Evolutionary conservation across 2,329 filamentous ascomycete genomes (phyloP).

Genomic region (Aspergillus fumigatiaffinis): DNA sequence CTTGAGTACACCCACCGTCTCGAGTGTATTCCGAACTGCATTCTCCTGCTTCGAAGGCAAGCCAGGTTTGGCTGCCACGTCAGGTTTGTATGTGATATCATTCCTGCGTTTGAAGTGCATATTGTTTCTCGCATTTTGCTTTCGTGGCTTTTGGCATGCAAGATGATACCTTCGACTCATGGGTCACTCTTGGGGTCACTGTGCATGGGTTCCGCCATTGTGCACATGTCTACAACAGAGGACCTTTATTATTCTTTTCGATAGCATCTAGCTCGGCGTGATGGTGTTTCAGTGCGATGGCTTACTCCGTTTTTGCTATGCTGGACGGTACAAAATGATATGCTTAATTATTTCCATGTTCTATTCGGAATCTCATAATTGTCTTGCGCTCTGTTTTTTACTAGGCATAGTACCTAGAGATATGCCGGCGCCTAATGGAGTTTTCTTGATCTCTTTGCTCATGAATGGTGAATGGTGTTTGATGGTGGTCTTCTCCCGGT

Average conservation of each 20-base stretch:
- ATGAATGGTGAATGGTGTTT: too few relatives aligned
- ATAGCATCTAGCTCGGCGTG: constrained; percentile 4
- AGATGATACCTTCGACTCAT: constrained; percentile 15
- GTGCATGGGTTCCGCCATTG: not conserved
- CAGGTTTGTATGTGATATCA: constrained; percentile 18
- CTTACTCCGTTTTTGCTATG: not conserved
- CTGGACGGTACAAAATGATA: not conserved
- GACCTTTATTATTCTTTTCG: constrained; percentile 2
- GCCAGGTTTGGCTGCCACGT: constrained; percentile 2
- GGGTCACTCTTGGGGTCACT: not conserved
- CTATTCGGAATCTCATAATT: not conserved
- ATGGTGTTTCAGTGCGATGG: not conserved
- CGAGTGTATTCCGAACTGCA: constrained; percentile 2
- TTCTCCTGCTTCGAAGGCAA: not conserved
- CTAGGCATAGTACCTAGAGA: not conserved
- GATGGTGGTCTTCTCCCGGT: not conserved
- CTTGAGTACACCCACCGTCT: constrained; percentile 2
- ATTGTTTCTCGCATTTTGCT: not conserved
- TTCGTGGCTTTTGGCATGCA: constrained; percentile 4
- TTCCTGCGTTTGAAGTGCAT: not conserved
- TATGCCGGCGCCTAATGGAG: not conserved
- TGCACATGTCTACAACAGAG: not conserved
- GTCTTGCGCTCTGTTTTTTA: not conserved
- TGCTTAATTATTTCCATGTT: not conserved
- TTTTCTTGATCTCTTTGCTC: not conserved